Conservation (phyloP, 495 filamentous ascomycete species). For the Aspergillus homomorphus region DNA sequence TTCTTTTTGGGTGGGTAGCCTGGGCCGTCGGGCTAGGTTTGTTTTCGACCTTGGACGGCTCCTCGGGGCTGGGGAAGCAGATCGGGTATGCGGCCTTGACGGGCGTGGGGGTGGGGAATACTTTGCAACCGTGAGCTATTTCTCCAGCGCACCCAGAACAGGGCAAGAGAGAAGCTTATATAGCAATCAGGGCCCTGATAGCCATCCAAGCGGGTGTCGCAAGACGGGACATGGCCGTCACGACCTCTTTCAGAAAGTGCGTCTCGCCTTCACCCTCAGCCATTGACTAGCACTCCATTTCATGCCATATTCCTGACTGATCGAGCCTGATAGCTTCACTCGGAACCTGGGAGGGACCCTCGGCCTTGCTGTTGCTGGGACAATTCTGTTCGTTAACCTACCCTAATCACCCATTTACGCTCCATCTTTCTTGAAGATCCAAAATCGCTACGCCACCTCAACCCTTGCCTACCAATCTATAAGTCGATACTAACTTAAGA, state of each 20-base stretch:
- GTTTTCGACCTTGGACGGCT: conserved; percentile 50
- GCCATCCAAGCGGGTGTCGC: conserved; percentile 53
- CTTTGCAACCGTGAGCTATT: conserved; percentile 46
- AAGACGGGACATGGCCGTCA: conserved; percentile 52
- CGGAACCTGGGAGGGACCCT: conserved; percentile 53
- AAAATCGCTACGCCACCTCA: no score
- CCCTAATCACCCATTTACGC: neutral
- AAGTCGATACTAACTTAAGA: neutral
- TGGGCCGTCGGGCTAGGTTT: conserved; percentile 54
- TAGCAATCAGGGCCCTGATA: conserved; percentile 34
- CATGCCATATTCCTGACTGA: neutral
- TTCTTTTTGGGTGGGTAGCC: conserved; percentile 49
- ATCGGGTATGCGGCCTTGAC: conserved; percentile 52
- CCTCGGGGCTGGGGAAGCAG: conserved; percentile 49
- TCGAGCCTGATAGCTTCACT: conserved; percentile 42
- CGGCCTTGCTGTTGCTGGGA: conserved; percentile 51
- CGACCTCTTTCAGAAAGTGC: conserved; percentile 53
- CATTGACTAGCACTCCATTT: no score
- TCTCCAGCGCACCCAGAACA: neutral
- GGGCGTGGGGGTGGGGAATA: conserved; percentile 52
- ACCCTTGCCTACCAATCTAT: neutral
- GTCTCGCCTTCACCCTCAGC: conserved; percentile 12
- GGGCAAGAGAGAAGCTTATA: conserved; percentile 1
- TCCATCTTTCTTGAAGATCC: no score
- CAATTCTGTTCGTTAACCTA: conserved; percentile 40